Base-by-base conservation (phyloP, 2,329 filamentous ascomycete genomes). In the Zymoseptoria ardabiliae region DNA sequence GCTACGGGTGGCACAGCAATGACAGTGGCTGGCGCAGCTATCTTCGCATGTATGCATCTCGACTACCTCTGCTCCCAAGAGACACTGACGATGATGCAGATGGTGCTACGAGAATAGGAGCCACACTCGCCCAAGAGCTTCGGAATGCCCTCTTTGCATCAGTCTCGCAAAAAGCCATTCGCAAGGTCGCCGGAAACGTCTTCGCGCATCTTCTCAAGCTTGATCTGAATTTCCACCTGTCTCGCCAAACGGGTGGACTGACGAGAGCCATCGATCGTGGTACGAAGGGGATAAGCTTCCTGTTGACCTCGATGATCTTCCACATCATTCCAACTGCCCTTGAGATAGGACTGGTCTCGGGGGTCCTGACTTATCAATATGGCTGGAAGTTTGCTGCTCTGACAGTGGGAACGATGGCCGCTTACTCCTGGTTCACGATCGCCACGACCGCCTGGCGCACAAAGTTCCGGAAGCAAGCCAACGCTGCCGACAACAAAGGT, bases 241-340 rank as follows among this genome's bases (percentile, higher is more conserved):
- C 88, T 20, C 90, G 95, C 68, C 94, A 99, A 77, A 99, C 94
- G 0, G 94, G 94, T 63, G 94, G 94, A 1, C 77, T 99, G 64
- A 97, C 93, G 1, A 82, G 94, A 65, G 94, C 95, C 22, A 94
- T 99, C 63, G 95, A 99, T 72, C 86, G 95, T 63, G 94, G 94
- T 71, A 99, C 94, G 20, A 99, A 99, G 76, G 95, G 94, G 63
- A 99, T 99, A 73, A 97, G 91, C 79, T 99, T 97, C 74, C 75
- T 99, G 66, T 80, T 99, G 64, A 96, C 91, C 0, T 97, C 92
- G 68, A 99, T 99, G 93, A 91, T 99, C 28, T 97, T 99, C 69
- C 94, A 99, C 73, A 88, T 99, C 59, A 83, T 97, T 17, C 94
- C 94, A 0, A 99, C 93, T 0, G 90, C 91, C 0, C 77, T 99